Evolutionary conservation across 768 basidiomycete species (phyloP).

Genomic region (Amanita rubescens): DNA sequence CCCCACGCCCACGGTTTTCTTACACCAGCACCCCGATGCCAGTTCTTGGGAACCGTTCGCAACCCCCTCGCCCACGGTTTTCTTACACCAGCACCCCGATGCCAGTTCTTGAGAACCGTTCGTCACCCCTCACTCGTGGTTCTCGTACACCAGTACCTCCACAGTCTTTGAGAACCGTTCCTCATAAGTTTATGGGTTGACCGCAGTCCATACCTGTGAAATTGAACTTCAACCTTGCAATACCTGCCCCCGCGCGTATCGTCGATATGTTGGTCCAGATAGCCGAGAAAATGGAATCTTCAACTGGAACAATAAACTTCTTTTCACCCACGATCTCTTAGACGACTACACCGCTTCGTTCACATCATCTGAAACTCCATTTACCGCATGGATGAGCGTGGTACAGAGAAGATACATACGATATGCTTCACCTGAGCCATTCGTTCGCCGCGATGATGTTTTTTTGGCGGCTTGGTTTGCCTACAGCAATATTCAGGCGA

Average conservation of each 20-base stretch:
- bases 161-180: no score
- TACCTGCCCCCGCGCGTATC: not conserved
- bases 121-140: no score
- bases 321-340: slow-evolving; percentile 26
- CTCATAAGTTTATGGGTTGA: not conserved
- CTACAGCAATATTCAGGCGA: slow-evolving; percentile 17
- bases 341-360: slow-evolving; percentile 26
- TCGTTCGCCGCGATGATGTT: slow-evolving; percentile 20
- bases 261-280: slow-evolving; percentile 24
- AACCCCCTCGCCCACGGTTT: no score
- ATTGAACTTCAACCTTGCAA: not conserved
- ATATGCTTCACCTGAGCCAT: slow-evolving; percentile 6
- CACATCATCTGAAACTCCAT: slow-evolving; percentile 29
- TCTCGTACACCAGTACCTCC: no score
- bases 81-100: no score
- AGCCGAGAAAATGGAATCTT: slow-evolving; percentile 20
- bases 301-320: slow-evolving; percentile 24
- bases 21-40: no score
- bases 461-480: slow-evolving; percentile 29
- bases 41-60: no score
- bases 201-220: not conserved
- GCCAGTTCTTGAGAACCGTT: no score
- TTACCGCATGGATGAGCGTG: slow-evolving; percentile 19
- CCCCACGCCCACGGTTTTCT: no score
- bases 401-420: slow-evolving; percentile 16